Base-by-base conservation (phyloP, 1,284 basidiomycete species). In the Leccinum angustisporum region DNA sequence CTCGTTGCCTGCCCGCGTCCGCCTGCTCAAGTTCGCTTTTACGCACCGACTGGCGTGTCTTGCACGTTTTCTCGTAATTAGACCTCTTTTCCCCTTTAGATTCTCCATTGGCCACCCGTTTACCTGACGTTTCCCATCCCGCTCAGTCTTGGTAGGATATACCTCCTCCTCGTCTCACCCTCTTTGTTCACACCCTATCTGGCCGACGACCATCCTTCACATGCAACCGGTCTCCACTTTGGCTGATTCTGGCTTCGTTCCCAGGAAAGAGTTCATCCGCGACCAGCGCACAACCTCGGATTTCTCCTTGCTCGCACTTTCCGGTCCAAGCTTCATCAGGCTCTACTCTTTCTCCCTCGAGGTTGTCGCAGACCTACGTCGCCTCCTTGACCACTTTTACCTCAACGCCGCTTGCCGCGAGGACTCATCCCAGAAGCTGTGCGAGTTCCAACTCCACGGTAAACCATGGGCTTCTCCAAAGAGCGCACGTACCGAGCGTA, bases 381-480 rank as follows among this genome's bases (percentile, higher is more conserved):
- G 77, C 59, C 77, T 84, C 62, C 80, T 91, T 61, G 82, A 86
- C 58, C 72, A 78, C 30, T 75, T 79, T 55, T 73, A 74, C 38
- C 74, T 80, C 54, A 78, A 86, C 48, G 69, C 77, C 43, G 72
- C 74, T 52, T 79, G 80, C 60, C 81, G 86, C 52, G 85, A 90
- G 74, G 83, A 88, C 70, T 66, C 76, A 0, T 65, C 75, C n/a
- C 82, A 86, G 57, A 84, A 84, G 64, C 79, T 88, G 63, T 85
- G 79, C 73, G 88, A 91, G 75, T 87, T 89, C 65, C 74, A 79
- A 31, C 79, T 91, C 40, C 80, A 84, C 38, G 84, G 83, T 27
- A 90, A 86, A 73, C 89, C 89, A 52, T 91, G 89, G 89, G 76
- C 82, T 40, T 86, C 80, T 66, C 76, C 87, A 56, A 91, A 89